A percentile compares a stretch with the other conserved stretches of the same genome.
Evolutionary conservation across 139 green algal genomes (phyloP).

Genomic region (Chlorella sp.): DNA sequence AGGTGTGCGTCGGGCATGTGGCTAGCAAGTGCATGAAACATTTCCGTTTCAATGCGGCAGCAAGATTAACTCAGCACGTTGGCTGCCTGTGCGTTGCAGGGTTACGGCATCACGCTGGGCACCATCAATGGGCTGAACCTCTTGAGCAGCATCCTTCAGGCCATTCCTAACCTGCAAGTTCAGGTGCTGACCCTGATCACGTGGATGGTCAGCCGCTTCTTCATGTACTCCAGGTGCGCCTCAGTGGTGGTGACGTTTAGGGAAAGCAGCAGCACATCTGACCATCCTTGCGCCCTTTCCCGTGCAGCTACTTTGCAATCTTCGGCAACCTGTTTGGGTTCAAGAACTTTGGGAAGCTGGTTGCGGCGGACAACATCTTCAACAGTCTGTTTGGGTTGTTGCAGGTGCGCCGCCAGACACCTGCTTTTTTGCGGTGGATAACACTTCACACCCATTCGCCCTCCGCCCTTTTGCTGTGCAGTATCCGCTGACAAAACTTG

Average conservation of each 20-base stretch:
- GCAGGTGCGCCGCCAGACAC: background rate
- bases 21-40: background rate
- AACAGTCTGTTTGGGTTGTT: slow-evolving; percentile 62
- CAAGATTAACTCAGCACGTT: background rate
- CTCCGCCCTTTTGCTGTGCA: background rate
- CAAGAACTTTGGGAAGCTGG: slow-evolving; percentile 64
- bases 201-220: slow-evolving; percentile 60
- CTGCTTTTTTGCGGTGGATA: background rate
- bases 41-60: too few relatives aligned
- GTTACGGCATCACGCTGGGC: slow-evolving; percentile 64
- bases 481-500: slow-evolving; percentile 55
- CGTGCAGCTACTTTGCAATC: slow-evolving; percentile 64
- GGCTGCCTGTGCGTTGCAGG: slow-evolving; percentile 24
- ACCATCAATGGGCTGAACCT: slow-evolving; percentile 61
- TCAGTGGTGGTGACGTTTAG: too few relatives aligned
- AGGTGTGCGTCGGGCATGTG: background rate
- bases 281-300: too few relatives aligned
- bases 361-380: slow-evolving; percentile 70
- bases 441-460: background rate
- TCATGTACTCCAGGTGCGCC: slow-evolving; percentile 58
- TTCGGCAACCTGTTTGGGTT: slow-evolving; percentile 70
- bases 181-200: slow-evolving; percentile 59
- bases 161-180: slow-evolving; percentile 51
- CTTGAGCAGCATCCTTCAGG: slow-evolving; percentile 48
- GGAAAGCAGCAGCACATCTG: background rate